Evolutionary conservation across 208 protist species (phyloP), one percentile per base, ranked within the genome.

Genomic region (Trypanosoma mega): DNA sequence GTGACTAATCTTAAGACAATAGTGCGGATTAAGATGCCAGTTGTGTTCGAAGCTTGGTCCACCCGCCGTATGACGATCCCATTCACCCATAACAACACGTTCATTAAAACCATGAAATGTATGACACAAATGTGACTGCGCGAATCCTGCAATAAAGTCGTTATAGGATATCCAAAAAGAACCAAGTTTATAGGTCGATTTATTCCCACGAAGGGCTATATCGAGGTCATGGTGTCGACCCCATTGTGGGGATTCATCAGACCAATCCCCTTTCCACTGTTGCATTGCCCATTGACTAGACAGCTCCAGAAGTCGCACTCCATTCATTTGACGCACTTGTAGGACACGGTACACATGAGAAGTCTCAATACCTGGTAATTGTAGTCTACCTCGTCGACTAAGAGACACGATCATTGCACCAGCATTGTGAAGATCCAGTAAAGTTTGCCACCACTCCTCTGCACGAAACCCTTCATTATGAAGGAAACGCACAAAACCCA

Each of bases 161-260:
- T 48, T 47, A 59, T 91, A 93, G n/a, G 79, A 74, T n/a, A 96
- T 89, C 90, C 90, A 96, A 50, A 93, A 96, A 8, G 74, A 43
- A 18, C 20, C 12, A 21, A 14, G 6, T 21, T 47, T 65, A 11
- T 56, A 37, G 41, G 9, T 20, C 14, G 20, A 36, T 0, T 21
- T 24, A 20, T 66, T 64, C 26, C 41, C 37, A 27, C 70, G 65
- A 16, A 96, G 72, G 8, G 76, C 51, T 12, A 36, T 21, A 9
- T 74, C 75, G 2, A 93, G 49, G 36, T 92, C 86, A 7, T 70
- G 74, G 59, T 87, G 54, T 51, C 74, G 70, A 12, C 64, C 56
- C 90, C 90, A 96, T 36, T 80, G 57, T 20, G 63, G 46, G 1
- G 81, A 90, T 43, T 80, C 78, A 34, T 87, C 81, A 2, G 66